Evolutionary conservation across 2,329 filamentous ascomycete genomes (phyloP), one percentile per base, ranked within the genome.

Genomic region (Colletotrichum australisinense): DNA sequence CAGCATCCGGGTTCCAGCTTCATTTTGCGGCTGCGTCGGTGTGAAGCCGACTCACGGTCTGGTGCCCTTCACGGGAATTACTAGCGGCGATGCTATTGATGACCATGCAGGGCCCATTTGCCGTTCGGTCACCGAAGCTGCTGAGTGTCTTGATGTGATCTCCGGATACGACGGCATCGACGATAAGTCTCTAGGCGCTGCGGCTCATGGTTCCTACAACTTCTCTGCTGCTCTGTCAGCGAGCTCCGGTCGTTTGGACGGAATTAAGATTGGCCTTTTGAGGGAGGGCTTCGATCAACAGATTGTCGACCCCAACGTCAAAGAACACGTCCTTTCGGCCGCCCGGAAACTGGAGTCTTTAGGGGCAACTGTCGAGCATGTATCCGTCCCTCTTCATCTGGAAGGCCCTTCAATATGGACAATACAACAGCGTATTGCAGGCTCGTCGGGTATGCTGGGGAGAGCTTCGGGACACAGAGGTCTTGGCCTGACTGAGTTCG

Each of bases 21-120:
- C 82, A 0, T 76, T 83, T 1, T 83, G 81, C 35, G 83, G 84
- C 8, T 82, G 80, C 71, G 83, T 85, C 4, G 86, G 86, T 0
- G 78, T 89, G 28, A 90, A 89, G 74, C 87, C 88, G 0, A 89
- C 87, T 0, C 83, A 86, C 67, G 85, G 86, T 0, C 79, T 89
- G 0, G 82, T 90, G 0, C 88, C 88, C 0, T 90, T 84, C 65
- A 89, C 86, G 0, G 88, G 86, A 0, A 83, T 87, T 58, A 82
- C 83, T 2, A 85, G 83, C 52, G 85, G 86, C 0, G 86, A 89
- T 70, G 82, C 87, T 0, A 83, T 87, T 1, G 85, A 88, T 55
- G 88, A 90, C 73, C 87, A 90, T 75, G 81, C 80, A 0, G 86
- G 86, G 0, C 86, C 86, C 0, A 80, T 88, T 52, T 79, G 85